Evolutionary conservation across 768 basidiomycete genomes (phyloP).

Genomic region (Baorangia bicolor): DNA sequence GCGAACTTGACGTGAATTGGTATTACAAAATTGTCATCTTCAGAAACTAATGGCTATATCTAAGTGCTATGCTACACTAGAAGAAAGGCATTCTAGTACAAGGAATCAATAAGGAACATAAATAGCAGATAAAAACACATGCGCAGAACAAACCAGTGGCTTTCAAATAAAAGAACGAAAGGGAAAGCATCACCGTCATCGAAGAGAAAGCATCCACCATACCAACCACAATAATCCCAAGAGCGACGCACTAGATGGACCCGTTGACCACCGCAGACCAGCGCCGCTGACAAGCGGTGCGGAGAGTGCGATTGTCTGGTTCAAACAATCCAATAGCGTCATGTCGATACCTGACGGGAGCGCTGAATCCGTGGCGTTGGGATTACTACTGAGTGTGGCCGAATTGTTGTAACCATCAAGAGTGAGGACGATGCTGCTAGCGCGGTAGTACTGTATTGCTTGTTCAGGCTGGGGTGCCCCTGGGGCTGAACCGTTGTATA

Average conservation of each 20-base stretch:
- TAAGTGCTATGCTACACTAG: too few species aligned
- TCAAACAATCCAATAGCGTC: slow-evolving; percentile 54
- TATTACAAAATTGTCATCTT: too few species aligned
- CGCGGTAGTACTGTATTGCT: slow-evolving; percentile 67
- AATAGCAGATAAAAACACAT: neutral
- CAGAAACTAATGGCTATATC: too few species aligned
- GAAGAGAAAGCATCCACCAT: slow-evolving; percentile 14
- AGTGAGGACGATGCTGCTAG: slow-evolving; percentile 59
- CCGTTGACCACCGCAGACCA: slow-evolving; percentile 3
- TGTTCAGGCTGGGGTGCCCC: slow-evolving; percentile 46
- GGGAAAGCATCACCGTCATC: neutral
- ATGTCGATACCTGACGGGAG: slow-evolving; percentile 53
- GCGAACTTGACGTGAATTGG: too few species aligned
- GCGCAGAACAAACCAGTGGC: neutral
- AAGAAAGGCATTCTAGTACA: too few species aligned
- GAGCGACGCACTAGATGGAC: slow-evolving; percentile 4
- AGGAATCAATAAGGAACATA: too few species aligned
- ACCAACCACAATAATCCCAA: slow-evolving; percentile 16
- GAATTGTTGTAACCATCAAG: slow-evolving; percentile 70
- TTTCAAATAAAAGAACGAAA: too few species aligned
- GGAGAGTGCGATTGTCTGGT: slow-evolving; percentile 56
- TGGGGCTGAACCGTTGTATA: slow-evolving; percentile 32
- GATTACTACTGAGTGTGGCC: slow-evolving; percentile 41
- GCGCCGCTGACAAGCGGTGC: slow-evolving; percentile 54
- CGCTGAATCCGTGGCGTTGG: slow-evolving; percentile 43